Base-by-base conservation (phyloP, 2,329 filamentous ascomycete genomes). In the Graphiopsis chlorocephala region DNA sequence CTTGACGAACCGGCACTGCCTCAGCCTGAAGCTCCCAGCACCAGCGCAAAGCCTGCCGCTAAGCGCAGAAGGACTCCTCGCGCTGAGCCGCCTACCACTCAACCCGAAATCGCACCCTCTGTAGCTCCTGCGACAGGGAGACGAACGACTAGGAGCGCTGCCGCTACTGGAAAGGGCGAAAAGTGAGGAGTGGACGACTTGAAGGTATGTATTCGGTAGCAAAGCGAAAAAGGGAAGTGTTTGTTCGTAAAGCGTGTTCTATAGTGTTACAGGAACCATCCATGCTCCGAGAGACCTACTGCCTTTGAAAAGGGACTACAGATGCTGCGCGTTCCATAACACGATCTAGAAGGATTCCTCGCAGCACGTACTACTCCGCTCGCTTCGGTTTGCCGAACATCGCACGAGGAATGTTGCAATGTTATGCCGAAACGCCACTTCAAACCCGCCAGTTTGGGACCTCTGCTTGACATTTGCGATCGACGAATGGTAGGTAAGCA, bases 21-120 rank as follows among this genome's bases (percentile, higher is more conserved):
- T 0, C 48, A 53, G 15, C 20, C 48, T 10, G 48, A 35, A 33
- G 33, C 55, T 28, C 35, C 60, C 26, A 42, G 33, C 4, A 35
- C 3, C 28, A 35, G 26, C 42, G 28, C 33, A 11, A 62, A 45
- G 33, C 60, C 60, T 20, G 31, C 60, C 17, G 48, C 60, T 23
- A 62, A 62, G 48, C 60, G 60, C 48, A 62, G 48, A 45, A 33
- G 48, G 31, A 20, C 58, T 50, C 42, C 58, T 52, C 42, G 28
- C n/a, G 31, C 42, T 17, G 42, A 48, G 2, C 42, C 31, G 3
- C 48, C 48, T 3, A 35, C n/a, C 5, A 20, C 4, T 20, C 48
- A 55, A 1, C 17, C 31, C 2, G 33, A 47, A 3, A 29, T 20
- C 12, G 29, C n/a, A 4, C 23, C 17, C 23, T 42, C 57, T 31